phyloP scores from a whole-genome alignment of 2,329 filamentous ascomycete genomes.

The Monilinia fructicola region DNA sequence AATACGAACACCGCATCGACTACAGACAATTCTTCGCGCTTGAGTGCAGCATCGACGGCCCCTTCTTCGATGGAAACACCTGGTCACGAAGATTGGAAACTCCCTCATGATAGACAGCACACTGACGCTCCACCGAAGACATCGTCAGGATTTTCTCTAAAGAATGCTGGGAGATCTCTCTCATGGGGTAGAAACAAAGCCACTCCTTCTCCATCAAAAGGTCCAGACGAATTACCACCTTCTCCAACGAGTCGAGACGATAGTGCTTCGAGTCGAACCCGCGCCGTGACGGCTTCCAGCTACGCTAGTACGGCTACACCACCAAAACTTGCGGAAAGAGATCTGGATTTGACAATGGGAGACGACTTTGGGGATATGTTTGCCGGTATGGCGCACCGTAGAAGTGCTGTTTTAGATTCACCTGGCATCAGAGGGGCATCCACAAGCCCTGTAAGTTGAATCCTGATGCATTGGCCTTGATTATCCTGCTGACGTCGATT shows the following conservation, averaged over 20 bases:
- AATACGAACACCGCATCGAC: slow-evolving; percentile 41
- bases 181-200: slow-evolving; percentile 40
- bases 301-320: slow-evolving; percentile 41
- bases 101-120: slow-evolving; percentile 38
- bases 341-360: slow-evolving; percentile 39
- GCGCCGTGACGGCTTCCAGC: slow-evolving; percentile 39
- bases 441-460: slow-evolving; percentile 36
- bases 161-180: slow-evolving; percentile 39
- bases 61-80: slow-evolving; percentile 40
- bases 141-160: slow-evolving; percentile 37
- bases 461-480: neutral
- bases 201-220: slow-evolving; percentile 32
- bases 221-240: slow-evolving; percentile 28
- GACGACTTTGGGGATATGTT: slow-evolving; percentile 43
- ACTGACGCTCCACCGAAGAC: slow-evolving; percentile 39
- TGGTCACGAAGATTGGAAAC: slow-evolving; percentile 37
- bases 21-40: slow-evolving; percentile 41
- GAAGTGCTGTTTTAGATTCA: slow-evolving; percentile 35
- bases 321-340: slow-evolving; percentile 37
- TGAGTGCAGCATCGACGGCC: slow-evolving; percentile 41
- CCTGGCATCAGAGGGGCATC: slow-evolving; percentile 32
- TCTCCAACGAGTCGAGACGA: slow-evolving; percentile 31
- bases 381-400: slow-evolving; percentile 37
- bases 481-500: slow-evolving; percentile 23
- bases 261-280: slow-evolving; percentile 30